Conservation (phyloP, 352 stramenopile genomes). For the Globisporangium viniferum region DNA sequence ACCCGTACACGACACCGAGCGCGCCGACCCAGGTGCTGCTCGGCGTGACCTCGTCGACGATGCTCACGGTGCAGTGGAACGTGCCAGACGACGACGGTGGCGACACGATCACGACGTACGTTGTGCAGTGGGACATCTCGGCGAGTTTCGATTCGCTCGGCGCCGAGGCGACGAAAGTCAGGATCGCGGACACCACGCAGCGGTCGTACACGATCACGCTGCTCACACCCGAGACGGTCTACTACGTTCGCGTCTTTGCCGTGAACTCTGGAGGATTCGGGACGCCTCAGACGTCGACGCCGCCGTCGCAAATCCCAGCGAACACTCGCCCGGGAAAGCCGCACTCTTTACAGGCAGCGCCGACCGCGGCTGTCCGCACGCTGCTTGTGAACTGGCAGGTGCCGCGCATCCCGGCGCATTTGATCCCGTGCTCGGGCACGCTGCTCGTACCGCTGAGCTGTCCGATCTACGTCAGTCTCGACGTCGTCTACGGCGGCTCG, state of each 20-base stretch:
- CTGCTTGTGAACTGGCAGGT: slow-evolving; percentile 64
- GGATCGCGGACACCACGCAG: slow-evolving; percentile 55
- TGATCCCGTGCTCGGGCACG: slow-evolving; percentile 67
- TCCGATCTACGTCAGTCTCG: slow-evolving; percentile 61
- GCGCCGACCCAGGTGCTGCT: slow-evolving; percentile 83
- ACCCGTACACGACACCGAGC: slow-evolving; percentile 89
- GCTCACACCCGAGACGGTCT: slow-evolving; percentile 76
- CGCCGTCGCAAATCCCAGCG: slow-evolving; percentile 42
- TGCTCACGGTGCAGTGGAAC: slow-evolving; percentile 90
- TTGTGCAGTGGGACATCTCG: slow-evolving; percentile 92
- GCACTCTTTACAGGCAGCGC: slow-evolving; percentile 36
- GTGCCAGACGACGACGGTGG: slow-evolving; percentile 86
- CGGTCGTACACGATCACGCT: slow-evolving; percentile 76
- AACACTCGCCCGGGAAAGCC: slow-evolving; percentile 68
- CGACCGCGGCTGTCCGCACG: slow-evolving; percentile 29
- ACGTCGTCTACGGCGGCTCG: slow-evolving; percentile 89
- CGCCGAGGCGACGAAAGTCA: slow-evolving; percentile 53
- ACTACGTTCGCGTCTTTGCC: slow-evolving; percentile 90
- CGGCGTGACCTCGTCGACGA: slow-evolving; percentile 78
- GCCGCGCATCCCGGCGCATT: slow-evolving; percentile 58
- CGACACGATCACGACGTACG: slow-evolving; percentile 85
- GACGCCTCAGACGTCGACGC: slow-evolving; percentile 50
- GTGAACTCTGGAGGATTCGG: slow-evolving; percentile 56
- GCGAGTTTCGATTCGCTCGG: slow-evolving; percentile 84
- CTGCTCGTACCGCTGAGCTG: slow-evolving; percentile 50